Base-by-base conservation (phyloP, 371 early-diverging fungal genomes). In the Conidiobolus incongruus region DNA sequence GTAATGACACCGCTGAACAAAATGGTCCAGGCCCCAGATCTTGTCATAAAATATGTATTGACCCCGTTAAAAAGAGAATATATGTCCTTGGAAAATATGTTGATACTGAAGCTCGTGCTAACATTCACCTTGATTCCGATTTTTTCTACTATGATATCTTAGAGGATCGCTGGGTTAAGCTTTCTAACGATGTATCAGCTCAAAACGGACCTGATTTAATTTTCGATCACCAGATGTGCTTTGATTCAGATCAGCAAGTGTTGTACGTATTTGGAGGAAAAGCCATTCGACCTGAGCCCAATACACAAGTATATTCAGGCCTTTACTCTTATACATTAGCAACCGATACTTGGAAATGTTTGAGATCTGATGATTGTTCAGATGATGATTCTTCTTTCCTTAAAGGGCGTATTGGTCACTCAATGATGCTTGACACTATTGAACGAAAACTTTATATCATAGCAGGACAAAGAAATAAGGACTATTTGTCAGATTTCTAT, bases 141-240 rank as follows among this genome's bases (percentile, higher is more conserved):
- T 83, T 95, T 50, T 95, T 77, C 68, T 68, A 72, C 31, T 95
- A 82, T 48, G 79, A 84, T 52, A 63, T 80, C 6, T 62, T 61
- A 28, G 45, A 55, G 13, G 46, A 60, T 11, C 59, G 62, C 33
- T 95, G 95, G 95, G 54, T 65, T 1, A 62, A 65, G 36, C 63
- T 91, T 2, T 75, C 74, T 15, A 58, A 48, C 2, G 76, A 85
- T 5, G 11, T 29, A 22, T 54, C 75, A 68, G 47, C 48, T 6
- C 73, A 81, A 46, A 74, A 76, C 26, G 95, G 97, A 0, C 95
- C 95, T 12, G 72, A 70, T 33, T 61, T 94, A 10, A 62, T 93
- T 15, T 95, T 77, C 50, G 94, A 95, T 54, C 81, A 92, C 50
- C 93, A 95, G 62, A 87, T 95, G 83, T 75, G 77, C 45, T 59